Conservation (phyloP, 768 basidiomycete genomes). For the Russula earlei region DNA sequence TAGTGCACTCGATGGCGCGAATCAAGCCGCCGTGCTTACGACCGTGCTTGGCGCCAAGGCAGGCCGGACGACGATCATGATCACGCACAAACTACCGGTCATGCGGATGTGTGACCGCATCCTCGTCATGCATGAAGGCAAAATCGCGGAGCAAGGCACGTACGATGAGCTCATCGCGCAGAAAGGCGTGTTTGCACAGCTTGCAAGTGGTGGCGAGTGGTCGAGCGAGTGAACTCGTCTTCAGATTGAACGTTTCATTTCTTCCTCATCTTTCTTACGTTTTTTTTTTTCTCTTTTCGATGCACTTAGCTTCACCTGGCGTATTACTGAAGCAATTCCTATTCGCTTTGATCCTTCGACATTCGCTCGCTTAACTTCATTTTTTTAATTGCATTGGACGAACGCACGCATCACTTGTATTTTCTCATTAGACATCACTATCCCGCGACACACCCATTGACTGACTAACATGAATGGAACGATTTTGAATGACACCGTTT, state of each 20-base stretch:
- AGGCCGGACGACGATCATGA: slow-evolving; percentile 79
- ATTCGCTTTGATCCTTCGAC: neutral
- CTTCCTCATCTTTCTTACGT: neutral
- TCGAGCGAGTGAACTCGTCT: slow-evolving; percentile 17
- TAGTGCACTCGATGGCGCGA: slow-evolving; percentile 78
- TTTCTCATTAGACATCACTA: neutral
- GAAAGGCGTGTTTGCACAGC: slow-evolving; percentile 63
- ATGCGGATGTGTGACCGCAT: slow-evolving; percentile 93
- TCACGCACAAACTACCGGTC: slow-evolving; percentile 85
- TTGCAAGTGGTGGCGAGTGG: slow-evolving; percentile 77
- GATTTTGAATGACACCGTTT: slow-evolving; percentile 5
- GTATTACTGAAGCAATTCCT: slow-evolving; percentile 6
- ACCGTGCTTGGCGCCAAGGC: slow-evolving; percentile 55
- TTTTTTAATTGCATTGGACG: neutral
- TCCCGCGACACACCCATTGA: neutral
- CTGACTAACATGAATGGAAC: slow-evolving; percentile 1
- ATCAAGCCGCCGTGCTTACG: slow-evolving; percentile 74
- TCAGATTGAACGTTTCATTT: neutral
- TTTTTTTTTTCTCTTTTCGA: neutral
- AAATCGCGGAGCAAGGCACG: slow-evolving; percentile 66
- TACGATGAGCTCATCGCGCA: slow-evolving; percentile 61
- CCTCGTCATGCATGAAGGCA: slow-evolving; percentile 69
- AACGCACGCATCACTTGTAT: slow-evolving; percentile 4
- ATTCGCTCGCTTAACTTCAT: slow-evolving; percentile 1
- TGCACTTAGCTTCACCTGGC: slow-evolving; percentile 1